phyloP scores from a whole-genome alignment of 139 green algal species.

The Choricystis sp. region DNA sequence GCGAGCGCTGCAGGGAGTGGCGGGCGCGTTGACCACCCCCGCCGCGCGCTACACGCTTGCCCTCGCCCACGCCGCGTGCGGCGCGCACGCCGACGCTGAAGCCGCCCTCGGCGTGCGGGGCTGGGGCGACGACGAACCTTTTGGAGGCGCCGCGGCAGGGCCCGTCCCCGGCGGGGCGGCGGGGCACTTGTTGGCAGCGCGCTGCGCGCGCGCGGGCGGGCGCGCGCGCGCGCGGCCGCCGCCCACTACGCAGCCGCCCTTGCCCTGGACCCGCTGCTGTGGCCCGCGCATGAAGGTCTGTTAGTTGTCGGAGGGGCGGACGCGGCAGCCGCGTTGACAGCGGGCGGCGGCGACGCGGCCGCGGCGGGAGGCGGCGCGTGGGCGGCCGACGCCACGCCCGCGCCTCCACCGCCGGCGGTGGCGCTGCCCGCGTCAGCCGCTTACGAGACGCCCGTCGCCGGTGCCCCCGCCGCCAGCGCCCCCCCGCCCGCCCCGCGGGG shows the following conservation, averaged over 20 bases:
- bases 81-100: constrained; percentile 65
- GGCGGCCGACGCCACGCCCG: constrained; percentile 1
- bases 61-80: constrained; percentile 55
- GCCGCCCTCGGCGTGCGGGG: constrained; percentile 31
- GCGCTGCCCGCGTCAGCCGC: neutral
- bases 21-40: neutral
- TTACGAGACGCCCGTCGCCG: constrained; percentile 16
- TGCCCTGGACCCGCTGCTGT: constrained; percentile 64
- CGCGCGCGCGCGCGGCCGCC: constrained; percentile 33
- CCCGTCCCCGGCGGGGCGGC: constrained; percentile 64
- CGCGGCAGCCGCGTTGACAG: constrained; percentile 17
- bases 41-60: constrained; percentile 64
- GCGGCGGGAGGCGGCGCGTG: no score
- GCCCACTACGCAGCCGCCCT: constrained; percentile 40
- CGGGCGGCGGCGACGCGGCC: neutral
- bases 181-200: constrained; percentile 70
- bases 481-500: neutral
- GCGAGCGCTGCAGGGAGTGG: neutral
- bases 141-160: constrained; percentile 1
- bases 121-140: constrained; percentile 9
- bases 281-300: constrained; percentile 83
- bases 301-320: constrained; percentile 54
- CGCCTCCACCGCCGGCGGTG: constrained; percentile 4
- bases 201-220: constrained; percentile 43
- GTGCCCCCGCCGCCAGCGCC: neutral